Percentiles rank a stretch among this genome's conserved stretches.
phyloP scores from a whole-genome alignment of 2,329 filamentous ascomycete genomes.

The Penicillium carneum region DNA sequence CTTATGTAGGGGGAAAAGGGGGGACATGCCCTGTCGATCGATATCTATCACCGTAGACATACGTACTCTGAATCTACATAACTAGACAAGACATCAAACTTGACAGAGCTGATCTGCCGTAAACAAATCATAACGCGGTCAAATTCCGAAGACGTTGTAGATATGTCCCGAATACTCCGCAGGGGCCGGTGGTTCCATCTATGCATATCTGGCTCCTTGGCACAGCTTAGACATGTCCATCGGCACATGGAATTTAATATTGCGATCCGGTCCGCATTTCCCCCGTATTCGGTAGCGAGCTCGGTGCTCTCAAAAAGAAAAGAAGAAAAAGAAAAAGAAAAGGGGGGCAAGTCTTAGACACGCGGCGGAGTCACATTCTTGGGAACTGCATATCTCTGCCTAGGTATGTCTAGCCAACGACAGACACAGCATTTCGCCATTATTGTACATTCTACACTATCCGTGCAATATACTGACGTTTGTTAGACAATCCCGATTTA shows the following conservation, averaged over 20 bases:
- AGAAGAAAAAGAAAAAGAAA: not conserved
- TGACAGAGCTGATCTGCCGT: constrained; percentile 16
- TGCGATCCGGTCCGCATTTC: constrained; percentile 19
- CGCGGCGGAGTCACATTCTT: constrained; percentile 19
- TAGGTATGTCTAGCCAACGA: not conserved
- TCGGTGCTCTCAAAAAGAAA: not conserved
- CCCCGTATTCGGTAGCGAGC: constrained; percentile 17
- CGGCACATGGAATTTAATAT: constrained; percentile 18
- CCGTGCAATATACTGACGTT: constrained; percentile 6
- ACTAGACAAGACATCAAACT: not conserved
- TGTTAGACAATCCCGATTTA: not conserved
- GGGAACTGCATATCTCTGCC: constrained; percentile 14
- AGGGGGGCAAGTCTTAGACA: constrained; percentile 1
- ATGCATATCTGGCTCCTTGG: constrained; percentile 7
- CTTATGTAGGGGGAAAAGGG: constrained; percentile 1
- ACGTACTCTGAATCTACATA: not conserved
- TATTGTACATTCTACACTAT: constrained; percentile 8
- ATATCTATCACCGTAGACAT: not conserved
- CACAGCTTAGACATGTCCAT: constrained; percentile 10
- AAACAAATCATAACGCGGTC: constrained; percentile 15
- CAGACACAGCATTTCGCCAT: not conserved
- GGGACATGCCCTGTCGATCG: constrained; percentile 27
- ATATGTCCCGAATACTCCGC: constrained; percentile 15
- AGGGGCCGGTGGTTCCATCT: not conserved
- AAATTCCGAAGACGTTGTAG: not conserved